Percentiles rank a stretch among this genome's conserved stretches.
Conservation (phyloP, 106 monocot species). For the Dendrobium officinale region DNA sequence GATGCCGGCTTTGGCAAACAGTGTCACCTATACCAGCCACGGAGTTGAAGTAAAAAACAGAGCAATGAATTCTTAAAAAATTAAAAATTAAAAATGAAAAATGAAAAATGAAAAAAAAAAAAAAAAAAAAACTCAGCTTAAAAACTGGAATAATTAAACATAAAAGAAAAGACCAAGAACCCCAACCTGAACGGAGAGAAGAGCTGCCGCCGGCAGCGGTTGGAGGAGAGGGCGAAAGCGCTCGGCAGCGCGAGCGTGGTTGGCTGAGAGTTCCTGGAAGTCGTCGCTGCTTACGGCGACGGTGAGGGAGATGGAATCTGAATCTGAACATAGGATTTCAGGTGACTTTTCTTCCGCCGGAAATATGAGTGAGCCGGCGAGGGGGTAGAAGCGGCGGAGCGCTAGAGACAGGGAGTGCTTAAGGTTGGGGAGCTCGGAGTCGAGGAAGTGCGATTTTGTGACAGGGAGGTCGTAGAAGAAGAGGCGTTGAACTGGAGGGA, state of each 20-base stretch:
- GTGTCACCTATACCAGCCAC: conserved; percentile 18
- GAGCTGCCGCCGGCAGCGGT: not conserved
- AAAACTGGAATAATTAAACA: too few relatives aligned
- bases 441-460: conserved; percentile 11
- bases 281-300: conserved; percentile 2
- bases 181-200: conserved; percentile 24
- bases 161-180: too few relatives aligned
- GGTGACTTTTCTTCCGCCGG: not conserved
- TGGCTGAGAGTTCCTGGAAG: conserved; percentile 13
- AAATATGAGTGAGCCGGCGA: conserved; percentile 22
- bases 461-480: conserved; percentile 31
- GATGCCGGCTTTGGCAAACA: conserved; percentile 29
- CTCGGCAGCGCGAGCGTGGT: conserved; percentile 13
- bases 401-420: conserved; percentile 34
- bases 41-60: too few relatives aligned
- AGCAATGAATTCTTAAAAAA: not conserved
- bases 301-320: conserved; percentile 8
- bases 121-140: not conserved
- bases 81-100: not conserved
- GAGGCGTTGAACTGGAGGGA: conserved; percentile 33
- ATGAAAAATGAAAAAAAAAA: too few relatives aligned
- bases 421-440: conserved; percentile 20
- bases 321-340: conserved; percentile 8
- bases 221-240: conserved; percentile 5
- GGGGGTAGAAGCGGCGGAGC: conserved; percentile 34